Evolutionary conservation across 805 yeast species (phyloP).

Genomic region (Scheffersomyces lignosus): DNA sequence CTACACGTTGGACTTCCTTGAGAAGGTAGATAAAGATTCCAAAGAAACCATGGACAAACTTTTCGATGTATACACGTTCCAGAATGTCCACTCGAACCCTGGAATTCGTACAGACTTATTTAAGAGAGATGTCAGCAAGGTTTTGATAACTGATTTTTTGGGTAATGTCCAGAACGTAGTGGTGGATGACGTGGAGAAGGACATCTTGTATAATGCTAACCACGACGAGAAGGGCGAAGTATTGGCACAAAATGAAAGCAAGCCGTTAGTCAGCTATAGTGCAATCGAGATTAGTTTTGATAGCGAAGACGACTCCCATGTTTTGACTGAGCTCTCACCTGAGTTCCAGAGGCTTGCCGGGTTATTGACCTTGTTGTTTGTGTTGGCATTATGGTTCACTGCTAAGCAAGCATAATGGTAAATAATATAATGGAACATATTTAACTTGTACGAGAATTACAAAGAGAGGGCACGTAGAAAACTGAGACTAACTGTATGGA

Average conservation of each 20-base stretch:
- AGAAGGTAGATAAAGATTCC: constrained; percentile 74
- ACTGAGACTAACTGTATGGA: too few relatives aligned
- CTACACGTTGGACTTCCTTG: constrained; percentile 85
- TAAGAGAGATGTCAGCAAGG: constrained; percentile 63
- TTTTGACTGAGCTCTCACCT: constrained; percentile 9
- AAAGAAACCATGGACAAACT: constrained; percentile 75
- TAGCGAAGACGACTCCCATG: constrained; percentile 3
- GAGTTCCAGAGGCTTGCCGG: constrained; percentile 15
- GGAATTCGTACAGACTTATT: constrained; percentile 88
- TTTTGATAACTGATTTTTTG: constrained; percentile 86
- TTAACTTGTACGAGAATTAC: too few relatives aligned
- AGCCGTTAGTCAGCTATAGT: not conserved
- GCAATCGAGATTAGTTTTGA: constrained; percentile 1
- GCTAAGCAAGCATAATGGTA: constrained; percentile 10
- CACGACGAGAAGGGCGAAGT: constrained; percentile 25
- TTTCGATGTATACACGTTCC: constrained; percentile 81
- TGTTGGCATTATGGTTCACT: constrained; percentile 23
- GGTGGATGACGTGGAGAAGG: constrained; percentile 56
- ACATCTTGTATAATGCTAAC: constrained; percentile 37
- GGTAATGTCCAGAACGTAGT: constrained; percentile 86
- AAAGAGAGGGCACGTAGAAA: too few relatives aligned
- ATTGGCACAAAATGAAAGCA: constrained; percentile 1
- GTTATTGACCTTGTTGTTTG: too few relatives aligned
- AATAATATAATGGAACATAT: too few relatives aligned
- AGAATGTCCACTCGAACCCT: constrained; percentile 84